phyloP scores from a whole-genome alignment of 495 filamentous ascomycete genomes.

The Cudoniella acicularis region DNA sequence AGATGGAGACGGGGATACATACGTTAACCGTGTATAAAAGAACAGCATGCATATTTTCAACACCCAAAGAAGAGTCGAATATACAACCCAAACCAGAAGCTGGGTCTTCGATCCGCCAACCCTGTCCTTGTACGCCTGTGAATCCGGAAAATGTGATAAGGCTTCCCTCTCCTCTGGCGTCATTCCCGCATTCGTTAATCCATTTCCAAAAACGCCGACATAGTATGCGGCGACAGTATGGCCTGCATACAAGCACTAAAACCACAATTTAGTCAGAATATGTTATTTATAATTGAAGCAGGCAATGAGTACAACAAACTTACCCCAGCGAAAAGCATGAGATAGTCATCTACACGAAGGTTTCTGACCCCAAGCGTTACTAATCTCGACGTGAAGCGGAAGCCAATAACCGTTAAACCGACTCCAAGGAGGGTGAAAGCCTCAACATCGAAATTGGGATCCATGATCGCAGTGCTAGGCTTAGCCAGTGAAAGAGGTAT shows the following conservation, averaged over 20 bases:
- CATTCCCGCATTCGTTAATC: constrained; percentile 48
- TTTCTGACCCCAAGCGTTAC: background rate
- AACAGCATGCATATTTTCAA: constrained; percentile 50
- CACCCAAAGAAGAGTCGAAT: constrained; percentile 45
- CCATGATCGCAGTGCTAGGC: background rate
- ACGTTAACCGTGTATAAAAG: constrained; percentile 50
- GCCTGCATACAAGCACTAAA: background rate
- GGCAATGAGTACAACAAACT: background rate
- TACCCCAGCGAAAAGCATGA: background rate
- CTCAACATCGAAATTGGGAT: background rate
- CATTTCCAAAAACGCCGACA: constrained; percentile 18
- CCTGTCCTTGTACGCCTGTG: constrained; percentile 37
- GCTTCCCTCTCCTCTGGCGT: constrained; percentile 36
- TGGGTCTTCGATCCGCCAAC: constrained; percentile 50
- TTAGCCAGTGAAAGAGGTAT: background rate
- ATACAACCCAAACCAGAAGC: constrained; percentile 48
- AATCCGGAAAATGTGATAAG: constrained; percentile 28
- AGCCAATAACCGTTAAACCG: background rate
- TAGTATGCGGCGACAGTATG: constrained; percentile 1
- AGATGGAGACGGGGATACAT: constrained; percentile 17
- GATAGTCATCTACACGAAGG: background rate
- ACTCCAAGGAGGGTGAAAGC: background rate
- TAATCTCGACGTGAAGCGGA: background rate
- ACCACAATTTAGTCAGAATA: background rate
- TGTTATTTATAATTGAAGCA: background rate